These are phyloP conservation scores for Didymella arachidicola DNA, from an alignment of 2,329 filamentous ascomycete genomes.

Conservation along the genomic window DNA sequence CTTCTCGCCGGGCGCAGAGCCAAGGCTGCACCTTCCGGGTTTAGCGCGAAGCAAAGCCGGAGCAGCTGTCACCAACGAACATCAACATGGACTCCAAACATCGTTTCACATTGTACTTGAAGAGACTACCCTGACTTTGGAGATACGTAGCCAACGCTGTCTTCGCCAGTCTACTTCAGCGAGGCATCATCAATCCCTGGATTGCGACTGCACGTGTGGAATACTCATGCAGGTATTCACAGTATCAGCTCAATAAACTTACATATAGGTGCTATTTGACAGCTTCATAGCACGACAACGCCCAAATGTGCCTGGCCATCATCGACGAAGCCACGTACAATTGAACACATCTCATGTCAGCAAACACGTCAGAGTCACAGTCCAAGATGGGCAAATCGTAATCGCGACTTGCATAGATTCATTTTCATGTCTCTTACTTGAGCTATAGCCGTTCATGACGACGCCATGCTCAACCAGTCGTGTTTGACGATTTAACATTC, in stretches of 20 bases:
- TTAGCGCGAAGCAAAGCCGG: constrained; percentile 11
- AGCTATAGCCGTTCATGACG: constrained; percentile 21
- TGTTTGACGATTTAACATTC: constrained; percentile 25
- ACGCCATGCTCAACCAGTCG: constrained; percentile 25
- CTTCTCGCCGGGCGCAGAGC: constrained; percentile 16
- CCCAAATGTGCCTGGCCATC: not conserved
- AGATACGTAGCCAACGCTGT: not conserved
- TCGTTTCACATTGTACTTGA: no score
- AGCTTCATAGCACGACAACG: not conserved
- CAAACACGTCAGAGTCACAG: not conserved
- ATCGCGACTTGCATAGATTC: constrained; percentile 29
- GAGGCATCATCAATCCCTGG: not conserved
- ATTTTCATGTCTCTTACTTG: constrained; percentile 41
- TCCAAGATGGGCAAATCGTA: not conserved
- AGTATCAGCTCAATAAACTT: not conserved
- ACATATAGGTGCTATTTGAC: not conserved
- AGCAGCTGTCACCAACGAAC: constrained; percentile 7
- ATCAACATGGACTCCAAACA: not conserved
- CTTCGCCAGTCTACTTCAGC: not conserved
- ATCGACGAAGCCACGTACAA: not conserved
- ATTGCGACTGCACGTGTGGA: not conserved
- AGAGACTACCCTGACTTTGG: not conserved
- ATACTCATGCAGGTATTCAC: not conserved
- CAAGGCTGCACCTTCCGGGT: constrained; percentile 5
- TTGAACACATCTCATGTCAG: not conserved